Percentiles rank a stretch among this genome's conserved stretches.
These are phyloP conservation scores for Botrytis medusae DNA, from an alignment of 2,329 filamentous ascomycete species.

Conservation along the genomic window DNA sequence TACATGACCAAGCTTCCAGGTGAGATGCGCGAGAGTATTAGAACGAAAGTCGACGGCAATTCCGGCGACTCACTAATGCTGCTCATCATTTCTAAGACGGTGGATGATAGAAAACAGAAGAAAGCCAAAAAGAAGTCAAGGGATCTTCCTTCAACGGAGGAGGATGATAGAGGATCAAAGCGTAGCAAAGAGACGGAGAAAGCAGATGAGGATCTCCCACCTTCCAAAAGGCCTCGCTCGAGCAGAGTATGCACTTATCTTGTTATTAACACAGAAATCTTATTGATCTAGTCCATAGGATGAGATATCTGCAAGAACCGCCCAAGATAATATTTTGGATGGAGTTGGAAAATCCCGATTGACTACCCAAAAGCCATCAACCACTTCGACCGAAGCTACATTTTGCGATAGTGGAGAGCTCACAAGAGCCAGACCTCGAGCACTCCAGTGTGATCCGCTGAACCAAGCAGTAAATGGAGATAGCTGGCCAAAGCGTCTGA, in stretches of 20 bases:
- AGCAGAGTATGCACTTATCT: not conserved
- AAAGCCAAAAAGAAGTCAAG: not conserved
- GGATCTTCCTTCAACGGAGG: not conserved
- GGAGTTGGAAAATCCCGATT: not conserved
- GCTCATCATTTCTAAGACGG: not conserved
- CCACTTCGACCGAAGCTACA: not conserved
- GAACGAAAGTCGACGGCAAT: not conserved
- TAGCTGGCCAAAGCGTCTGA: not conserved
- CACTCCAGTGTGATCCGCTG: too few species aligned
- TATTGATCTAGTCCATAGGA: not conserved
- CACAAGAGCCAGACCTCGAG: not conserved
- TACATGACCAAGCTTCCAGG: slow-evolving; percentile 1
- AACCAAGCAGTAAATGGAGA: not conserved
- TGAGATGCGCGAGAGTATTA: not conserved
- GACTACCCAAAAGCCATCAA: not conserved
- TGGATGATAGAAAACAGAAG: not conserved
- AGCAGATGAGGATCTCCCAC: not conserved
- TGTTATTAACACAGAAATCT: not conserved
- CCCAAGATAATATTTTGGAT: not conserved
- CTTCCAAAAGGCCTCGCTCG: not conserved
- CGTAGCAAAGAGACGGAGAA: not conserved
- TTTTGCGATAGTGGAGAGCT: not conserved
- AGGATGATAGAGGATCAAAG: not conserved
- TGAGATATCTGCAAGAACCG: not conserved
- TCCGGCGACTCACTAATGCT: not conserved